These are phyloP conservation scores for Phytophthora niederhauseri DNA, from an alignment of 352 stramenopile genomes.

Conservation along the genomic window DNA sequence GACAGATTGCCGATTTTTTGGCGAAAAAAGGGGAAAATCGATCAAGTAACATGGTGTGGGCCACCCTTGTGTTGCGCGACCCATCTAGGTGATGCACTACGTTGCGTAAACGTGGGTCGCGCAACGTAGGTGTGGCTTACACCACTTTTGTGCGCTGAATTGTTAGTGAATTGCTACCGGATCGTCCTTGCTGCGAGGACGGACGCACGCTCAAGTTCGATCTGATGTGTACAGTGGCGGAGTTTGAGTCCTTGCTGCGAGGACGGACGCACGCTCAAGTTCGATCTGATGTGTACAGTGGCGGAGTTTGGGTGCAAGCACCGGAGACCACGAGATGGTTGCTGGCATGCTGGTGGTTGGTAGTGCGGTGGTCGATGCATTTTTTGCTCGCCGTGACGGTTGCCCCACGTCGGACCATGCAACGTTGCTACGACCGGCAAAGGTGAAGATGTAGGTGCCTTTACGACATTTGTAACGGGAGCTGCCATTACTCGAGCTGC, in stretches of 20 bases:
- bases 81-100: no score
- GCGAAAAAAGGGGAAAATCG: not conserved
- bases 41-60: not conserved
- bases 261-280: no score
- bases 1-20: slow-evolving; percentile 19
- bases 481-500: not conserved
- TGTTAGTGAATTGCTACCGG: not conserved
- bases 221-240: slow-evolving; percentile 2
- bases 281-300: slow-evolving; percentile 3
- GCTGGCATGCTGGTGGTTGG: not conserved
- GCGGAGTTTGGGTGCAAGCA: not conserved
- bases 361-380: not conserved
- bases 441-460: slow-evolving; percentile 14
- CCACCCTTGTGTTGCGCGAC: no score
- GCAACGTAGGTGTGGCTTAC: no score
- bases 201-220: no score
- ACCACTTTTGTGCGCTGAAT: not conserved
- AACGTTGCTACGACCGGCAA: slow-evolving; percentile 17
- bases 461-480: slow-evolving; percentile 14
- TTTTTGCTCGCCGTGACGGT: not conserved
- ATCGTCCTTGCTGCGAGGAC: no score
- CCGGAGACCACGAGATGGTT: not conserved
- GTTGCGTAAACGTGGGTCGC: no score
- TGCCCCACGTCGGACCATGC: slow-evolving; percentile 23
- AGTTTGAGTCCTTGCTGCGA: no score